Percentiles rank a stretch among this genome's conserved stretches.
These are phyloP conservation scores for Skeletonema marinoi DNA, from an alignment of 108 stramenopile species.

Conservation along the genomic window DNA sequence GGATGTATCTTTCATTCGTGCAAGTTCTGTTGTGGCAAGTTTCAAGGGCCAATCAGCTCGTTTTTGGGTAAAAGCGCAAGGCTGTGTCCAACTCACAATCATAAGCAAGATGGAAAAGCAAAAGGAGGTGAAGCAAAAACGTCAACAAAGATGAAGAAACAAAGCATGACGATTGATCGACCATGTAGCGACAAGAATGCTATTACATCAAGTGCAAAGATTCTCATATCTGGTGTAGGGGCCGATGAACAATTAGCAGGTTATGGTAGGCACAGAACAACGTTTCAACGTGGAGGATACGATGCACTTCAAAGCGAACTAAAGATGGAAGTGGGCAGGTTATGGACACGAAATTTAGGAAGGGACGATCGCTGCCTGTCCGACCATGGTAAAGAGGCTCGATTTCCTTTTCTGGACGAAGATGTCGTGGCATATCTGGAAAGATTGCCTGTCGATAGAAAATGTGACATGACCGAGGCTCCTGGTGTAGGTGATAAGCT, in stretches of 20 bases:
- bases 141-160: neutral
- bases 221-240: conserved; percentile 91
- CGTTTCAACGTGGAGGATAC: conserved; percentile 74
- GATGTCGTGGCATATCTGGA: conserved; percentile 70
- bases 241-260: conserved; percentile 98
- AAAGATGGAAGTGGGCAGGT: conserved; percentile 77
- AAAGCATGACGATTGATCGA: neutral
- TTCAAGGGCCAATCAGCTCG: conserved; percentile 36
- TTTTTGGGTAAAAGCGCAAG: conserved; percentile 48
- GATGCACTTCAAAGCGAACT: conserved; percentile 76
- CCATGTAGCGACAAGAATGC: neutral
- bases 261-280: conserved; percentile 95
- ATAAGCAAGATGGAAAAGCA: conserved; percentile 4
- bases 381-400: conserved; percentile 90
- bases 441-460: conserved; percentile 46
- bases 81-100: conserved; percentile 22
- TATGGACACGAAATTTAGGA: conserved; percentile 96
- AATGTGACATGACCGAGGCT: conserved; percentile 67
- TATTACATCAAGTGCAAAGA: conserved; percentile 36
- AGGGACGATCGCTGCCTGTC: conserved; percentile 94
- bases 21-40: conserved; percentile 49
- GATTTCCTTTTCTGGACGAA: conserved; percentile 96
- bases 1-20: conserved; percentile 44
- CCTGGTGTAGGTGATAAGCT: conserved; percentile 90
- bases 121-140: neutral